A percentile compares a stretch with the other conserved stretches of the same genome.
Conservation (phyloP, 257 asterid genomes). For the Scutellaria barbata region DNA sequence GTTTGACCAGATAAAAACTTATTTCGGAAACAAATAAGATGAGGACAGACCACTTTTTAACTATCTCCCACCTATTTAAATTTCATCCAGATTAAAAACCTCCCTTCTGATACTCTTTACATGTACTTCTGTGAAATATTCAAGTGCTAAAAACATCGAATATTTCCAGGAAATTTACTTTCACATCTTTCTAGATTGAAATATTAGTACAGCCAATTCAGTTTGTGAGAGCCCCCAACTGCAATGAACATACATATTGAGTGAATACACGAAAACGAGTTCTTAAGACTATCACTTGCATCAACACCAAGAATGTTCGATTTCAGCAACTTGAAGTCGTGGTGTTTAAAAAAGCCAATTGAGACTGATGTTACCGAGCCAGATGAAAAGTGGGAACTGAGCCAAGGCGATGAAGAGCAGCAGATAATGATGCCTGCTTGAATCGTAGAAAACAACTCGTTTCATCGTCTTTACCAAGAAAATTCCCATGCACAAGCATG, state of each 20-base stretch:
- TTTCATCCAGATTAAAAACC: too few relatives aligned
- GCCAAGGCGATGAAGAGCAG: conserved; percentile 56
- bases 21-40: too few relatives aligned
- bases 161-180: not conserved
- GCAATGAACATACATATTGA: conserved; percentile 24
- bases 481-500: conserved; percentile 57
- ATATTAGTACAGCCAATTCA: conserved; percentile 1
- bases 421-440: conserved; percentile 58
- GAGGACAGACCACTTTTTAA: too few relatives aligned
- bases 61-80: too few relatives aligned
- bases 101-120: too few relatives aligned
- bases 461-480: conserved; percentile 65
- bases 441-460: conserved; percentile 53
- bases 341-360: conserved; percentile 47
- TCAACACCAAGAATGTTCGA: not conserved
- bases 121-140: too few relatives aligned
- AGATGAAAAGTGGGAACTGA: conserved; percentile 55
- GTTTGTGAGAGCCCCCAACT: not conserved
- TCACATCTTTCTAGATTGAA: not conserved
- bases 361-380: conserved; percentile 57
- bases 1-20: too few relatives aligned
- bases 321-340: not conserved
- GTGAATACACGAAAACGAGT: not conserved
- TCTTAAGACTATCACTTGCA: not conserved
- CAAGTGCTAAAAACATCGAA: not conserved